A percentile compares a stretch with the other conserved stretches of the same genome.
These are phyloP conservation scores for Metschnikowia sp. DNA, from an alignment of 805 yeast species.

Conservation along the genomic window DNA sequence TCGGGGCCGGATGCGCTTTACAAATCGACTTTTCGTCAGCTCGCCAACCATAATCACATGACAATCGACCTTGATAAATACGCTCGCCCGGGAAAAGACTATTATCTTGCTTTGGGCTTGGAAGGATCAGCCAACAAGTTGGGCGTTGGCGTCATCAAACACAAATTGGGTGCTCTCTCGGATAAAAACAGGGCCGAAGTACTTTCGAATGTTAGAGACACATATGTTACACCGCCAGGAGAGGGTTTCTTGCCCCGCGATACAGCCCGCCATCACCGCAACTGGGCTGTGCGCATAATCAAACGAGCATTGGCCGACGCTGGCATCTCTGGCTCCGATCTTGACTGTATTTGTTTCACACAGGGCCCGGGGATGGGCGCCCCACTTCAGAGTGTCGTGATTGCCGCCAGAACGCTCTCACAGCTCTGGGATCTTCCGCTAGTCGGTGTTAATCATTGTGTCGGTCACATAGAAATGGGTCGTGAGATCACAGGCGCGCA, in stretches of 20 bases:
- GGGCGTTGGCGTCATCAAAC: conserved; percentile 90
- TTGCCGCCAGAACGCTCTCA: conserved; percentile 84
- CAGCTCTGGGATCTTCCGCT: conserved; percentile 80
- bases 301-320: conserved; percentile 66
- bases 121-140: conserved; percentile 98
- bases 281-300: conserved; percentile 85
- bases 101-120: conserved; percentile 78
- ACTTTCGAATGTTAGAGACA: conserved; percentile 87
- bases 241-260: conserved; percentile 97
- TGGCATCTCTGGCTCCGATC: conserved; percentile 43
- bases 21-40: background rate
- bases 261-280: conserved; percentile 93
- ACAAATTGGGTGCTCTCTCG: conserved; percentile 56
- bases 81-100: conserved; percentile 40
- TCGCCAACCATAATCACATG: background rate
- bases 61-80: conserved; percentile 45
- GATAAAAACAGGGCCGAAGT: conserved; percentile 65
- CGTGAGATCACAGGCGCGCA: conserved; percentile 95
- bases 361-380: conserved; percentile 99
- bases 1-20: too few relatives aligned
- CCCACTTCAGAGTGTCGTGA: conserved; percentile 87
- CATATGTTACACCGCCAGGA: conserved; percentile 95
- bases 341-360: conserved; percentile 87
- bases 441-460: conserved; percentile 94
- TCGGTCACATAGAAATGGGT: conserved; percentile 99